These are phyloP conservation scores for Xerocomellus amylosporus DNA, from an alignment of 768 basidiomycete species.

Conservation along the genomic window DNA sequence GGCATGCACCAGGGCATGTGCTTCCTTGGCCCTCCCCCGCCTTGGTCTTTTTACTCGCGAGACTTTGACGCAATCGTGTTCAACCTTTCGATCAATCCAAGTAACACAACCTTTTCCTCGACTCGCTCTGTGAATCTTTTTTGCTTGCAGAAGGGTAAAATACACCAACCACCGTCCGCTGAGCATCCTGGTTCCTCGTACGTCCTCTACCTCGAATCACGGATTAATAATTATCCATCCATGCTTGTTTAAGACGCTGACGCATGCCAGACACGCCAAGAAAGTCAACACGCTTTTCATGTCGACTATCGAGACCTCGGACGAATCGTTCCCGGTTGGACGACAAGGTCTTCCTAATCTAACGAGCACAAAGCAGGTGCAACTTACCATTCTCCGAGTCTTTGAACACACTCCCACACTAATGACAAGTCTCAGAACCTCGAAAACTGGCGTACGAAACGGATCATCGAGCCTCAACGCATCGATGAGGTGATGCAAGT, in stretches of 20 bases:
- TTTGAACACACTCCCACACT: too few species aligned
- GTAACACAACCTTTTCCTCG: constrained; percentile 73
- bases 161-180: constrained; percentile 38
- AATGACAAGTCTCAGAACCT: neutral
- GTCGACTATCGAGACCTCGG: constrained; percentile 73
- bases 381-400: constrained; percentile 16
- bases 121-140: constrained; percentile 77
- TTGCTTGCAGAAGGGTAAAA: constrained; percentile 56
- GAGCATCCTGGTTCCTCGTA: constrained; percentile 30
- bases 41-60: constrained; percentile 72
- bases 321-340: constrained; percentile 78
- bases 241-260: neutral
- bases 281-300: constrained; percentile 48
- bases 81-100: too few species aligned
- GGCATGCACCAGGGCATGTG: constrained; percentile 75
- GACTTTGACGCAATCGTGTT: constrained; percentile 59
- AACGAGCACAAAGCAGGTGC: constrained; percentile 81
- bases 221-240: neutral
- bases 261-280: constrained; percentile 30
- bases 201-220: neutral
- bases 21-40: constrained; percentile 54
- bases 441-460: too few species aligned
- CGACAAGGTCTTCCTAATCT: constrained; percentile 66
- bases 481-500: too few species aligned
- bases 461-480: too few species aligned